Evolutionary conservation across 331 rosid species (phyloP), one percentile per base, ranked within the genome.

Genomic region (Saraca asoca): DNA sequence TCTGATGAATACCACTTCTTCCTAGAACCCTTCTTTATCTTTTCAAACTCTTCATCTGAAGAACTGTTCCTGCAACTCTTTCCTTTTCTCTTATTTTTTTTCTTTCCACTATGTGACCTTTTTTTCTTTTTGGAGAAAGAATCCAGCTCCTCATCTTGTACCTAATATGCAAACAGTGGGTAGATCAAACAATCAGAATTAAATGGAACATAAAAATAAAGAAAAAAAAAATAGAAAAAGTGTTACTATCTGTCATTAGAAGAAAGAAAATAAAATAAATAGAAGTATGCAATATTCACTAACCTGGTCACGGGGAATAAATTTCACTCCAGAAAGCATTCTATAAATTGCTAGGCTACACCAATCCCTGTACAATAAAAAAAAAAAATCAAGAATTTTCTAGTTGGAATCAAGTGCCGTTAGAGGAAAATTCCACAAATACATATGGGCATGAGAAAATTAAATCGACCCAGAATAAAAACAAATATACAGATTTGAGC

Each of bases 301-400:
- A 20, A 93, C 65, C 83, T 85, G 71, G n/a, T 85, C 91, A 37
- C 95, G 94, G 3, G 95, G 82, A 78, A 93, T 81, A 79, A 93
- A 74, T 53, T 90, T 93, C 70, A 93, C 81, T 31, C 95, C 91
- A n/a, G 85, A 75, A 80, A 89, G 71, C 96, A 86, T 87, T 75
- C 57, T 57, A 24, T 24, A 24, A 24, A 24, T 24, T 1, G 31
- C 31, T 24, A 3, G 3, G 31, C 16, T 7, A 35, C 9, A 45
- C n/a, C 51, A 71, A 62, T 34, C 35, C 70, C 81, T 72, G 76
- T 50, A 56, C 11, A 66, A 54, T 12, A 7, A 37, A n/a, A 10
- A 66, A 54, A 8, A 7, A 37, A n/a, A 10, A 19, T 6, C 11
- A 34, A 34, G 38, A 45, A 24, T 3, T 24, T 24, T 24, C 31